These are phyloP conservation scores for Monotropa hypopitys DNA, from an alignment of 179 eudicot species.

Conservation along the genomic window DNA sequence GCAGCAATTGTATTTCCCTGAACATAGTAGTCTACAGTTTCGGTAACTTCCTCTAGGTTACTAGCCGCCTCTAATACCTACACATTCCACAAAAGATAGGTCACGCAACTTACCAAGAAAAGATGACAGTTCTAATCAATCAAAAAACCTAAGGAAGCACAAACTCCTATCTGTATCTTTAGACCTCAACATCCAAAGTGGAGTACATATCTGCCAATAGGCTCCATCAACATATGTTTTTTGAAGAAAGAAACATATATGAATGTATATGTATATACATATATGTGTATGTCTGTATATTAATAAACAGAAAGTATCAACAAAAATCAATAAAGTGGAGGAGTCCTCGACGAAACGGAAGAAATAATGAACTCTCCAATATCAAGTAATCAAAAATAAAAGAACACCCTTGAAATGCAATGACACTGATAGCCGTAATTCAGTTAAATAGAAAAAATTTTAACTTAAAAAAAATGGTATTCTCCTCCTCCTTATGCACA, in stretches of 20 bases:
- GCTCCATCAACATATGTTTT: neutral
- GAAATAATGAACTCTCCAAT: neutral
- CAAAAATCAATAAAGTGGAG: neutral
- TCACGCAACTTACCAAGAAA: neutral
- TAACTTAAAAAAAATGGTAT: neutral
- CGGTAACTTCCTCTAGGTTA: constrained; percentile 95
- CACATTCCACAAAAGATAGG: constrained; percentile 5
- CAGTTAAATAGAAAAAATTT: neutral
- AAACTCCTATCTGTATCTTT: neutral
- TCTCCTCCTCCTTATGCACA: neutral
- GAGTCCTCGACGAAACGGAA: neutral
- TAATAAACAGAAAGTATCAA: neutral
- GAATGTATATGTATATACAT: neutral
- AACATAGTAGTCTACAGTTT: constrained; percentile 84
- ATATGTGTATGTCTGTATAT: neutral
- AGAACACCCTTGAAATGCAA: neutral
- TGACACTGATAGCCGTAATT: neutral
- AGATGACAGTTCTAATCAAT: neutral
- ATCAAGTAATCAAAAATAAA: neutral
- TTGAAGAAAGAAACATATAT: neutral
- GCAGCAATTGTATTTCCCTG: constrained; percentile 93
- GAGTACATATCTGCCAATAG: neutral
- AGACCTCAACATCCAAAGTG: neutral
- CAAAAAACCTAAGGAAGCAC: neutral
- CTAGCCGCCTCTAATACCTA: constrained; percentile 92